Base-by-base conservation (phyloP, 2,329 filamentous ascomycete species). In the Alternaria tenuissima region DNA sequence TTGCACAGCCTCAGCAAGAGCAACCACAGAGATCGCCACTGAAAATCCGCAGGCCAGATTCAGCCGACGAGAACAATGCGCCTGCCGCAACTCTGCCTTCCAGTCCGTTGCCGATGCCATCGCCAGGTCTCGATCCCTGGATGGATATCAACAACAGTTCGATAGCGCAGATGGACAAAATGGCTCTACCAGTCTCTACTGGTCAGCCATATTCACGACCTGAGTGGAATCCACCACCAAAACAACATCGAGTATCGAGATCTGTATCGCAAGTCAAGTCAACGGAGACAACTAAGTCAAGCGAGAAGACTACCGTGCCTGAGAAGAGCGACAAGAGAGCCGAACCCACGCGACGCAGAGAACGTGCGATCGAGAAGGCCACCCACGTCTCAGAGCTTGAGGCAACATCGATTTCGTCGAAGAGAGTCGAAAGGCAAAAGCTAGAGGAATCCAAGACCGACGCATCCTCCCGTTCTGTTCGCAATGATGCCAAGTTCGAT, bases 101-200 rank as follows among this genome's bases (percentile, higher is more conserved):
- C 20, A 77, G 74, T 42, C 76, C 74, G 14, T 63, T 77, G 20
- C 74, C 73, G 3, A 64, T 70, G 60, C 69, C 71, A 11, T 77
- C 76, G 1, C 71, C 75, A 6, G 54, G 54, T 18, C 32, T 52
- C 14, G 73, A 78, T 56, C 72, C 70, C 3, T 78, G 76, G 76
- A 64, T 76, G 64, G 64, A 69, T 6, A 59, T 72, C n/a, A 61
- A 76, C 38, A 64, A 72, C 20, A 76, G 69, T 44, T 70, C 72
- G 7, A 67, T 73, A 55, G 68, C 64, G 4, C 65, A 67, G 18
- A 63, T 74, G 49, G 74, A 78, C 55, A 72, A 68, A 52, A 72
- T 77, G 69, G 74, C 75, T 3, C 48, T 78, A 51, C 75, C 75
- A 2, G 69, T 73, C 14, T 69, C 70, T 14, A 69, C 62, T 11